Base-by-base conservation (phyloP, 2,329 filamentous ascomycete genomes). In the Trichothecium roseum region DNA sequence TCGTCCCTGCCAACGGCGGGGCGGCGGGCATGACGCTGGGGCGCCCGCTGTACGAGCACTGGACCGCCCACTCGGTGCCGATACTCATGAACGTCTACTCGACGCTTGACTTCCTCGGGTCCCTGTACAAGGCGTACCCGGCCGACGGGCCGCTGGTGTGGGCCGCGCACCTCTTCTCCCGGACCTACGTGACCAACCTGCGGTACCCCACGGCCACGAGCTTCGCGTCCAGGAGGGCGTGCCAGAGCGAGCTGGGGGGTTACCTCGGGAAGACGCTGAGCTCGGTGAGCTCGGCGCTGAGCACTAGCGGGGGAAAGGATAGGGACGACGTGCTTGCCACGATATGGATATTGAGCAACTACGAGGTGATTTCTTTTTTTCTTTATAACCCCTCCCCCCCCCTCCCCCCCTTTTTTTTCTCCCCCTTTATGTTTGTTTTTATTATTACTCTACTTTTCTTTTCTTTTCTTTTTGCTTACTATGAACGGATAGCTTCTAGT, bases 281-380 rank as follows among this genome's bases (percentile, higher is more conserved):
- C n/a, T 48, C 56, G 3, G 52, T 69, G 14, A 50, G 57, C 28
- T 46, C 54, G 6, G 63, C 64, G 6, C 43, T 63, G 13, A 49
- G 42, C 6, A 45, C 51, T 8, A 45, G 49, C 4, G 40, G 43
- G 6, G 52, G 54, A 5, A 42, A 51, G 4, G 22, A 49, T 28
- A 40, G 60, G 37, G 48, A 59, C 16, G 54, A 63, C 36, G 49
- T 60, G 15, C 52, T 63, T 13, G 55, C 54, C 13, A 57, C 60
- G 3, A 54, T 63, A 3, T 63, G 60, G 60, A 50, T 63, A 24
- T 44, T 63, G 15, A 42, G 56, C 28, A 60, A 59, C 39, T 62
- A 63, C 32, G 60, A 63, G 50, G 59, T 57, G 40, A 31, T 41
- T 18, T 18, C 7, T 5, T 16, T 12, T 4, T n/a, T 20, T 24